Base-by-base conservation (phyloP, 192 early-diverging fungal species). In the Chytriomyces sp. region DNA sequence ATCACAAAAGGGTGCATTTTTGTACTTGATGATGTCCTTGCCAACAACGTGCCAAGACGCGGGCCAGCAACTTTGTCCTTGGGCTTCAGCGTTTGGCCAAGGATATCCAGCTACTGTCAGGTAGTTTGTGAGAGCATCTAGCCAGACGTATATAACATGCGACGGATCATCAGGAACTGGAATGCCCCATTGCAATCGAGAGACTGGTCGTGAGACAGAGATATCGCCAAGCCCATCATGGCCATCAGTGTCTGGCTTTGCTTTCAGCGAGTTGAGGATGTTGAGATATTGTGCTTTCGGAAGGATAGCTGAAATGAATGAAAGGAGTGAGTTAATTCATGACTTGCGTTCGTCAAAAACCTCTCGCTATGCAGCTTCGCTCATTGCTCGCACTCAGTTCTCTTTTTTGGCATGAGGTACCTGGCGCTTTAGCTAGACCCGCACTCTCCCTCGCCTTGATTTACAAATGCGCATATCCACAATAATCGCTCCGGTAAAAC, bases 131-230 rank as follows among this genome's bases (percentile, higher is more conserved):
- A 99, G 85, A 3, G 96, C 96, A 71, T 99, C 96, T 54, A 99
- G 81, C 96, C 96, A 99, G 30, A 99, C 96, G 70, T 99, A 99
- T 39, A 99, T 88, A 10, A 94, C 92, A 70, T 99, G 96, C 3
- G 89, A 82, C 4, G 82, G 59, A 76, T 99, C 95, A 68, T 82
- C 86, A 0, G 96, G 96, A 8, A 99, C 94, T 2, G 88, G 86
- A 31, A 99, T 93, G 5, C 95, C 96, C 96, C 96, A 99, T 63
- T 84, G 71, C 22, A 95, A 78, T 3, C 94, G 83, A 1, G 87
- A 86, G 54, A 84, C 74, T 12, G 92, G 89, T 26, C 96, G 82
- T 22, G 96, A 99, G 2, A 99, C 80, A 0, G 93, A 95, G 34
- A 99, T 78, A 75, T 98, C 95, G 0, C 80, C 64, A 0, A 95